Evolutionary conservation across 768 basidiomycete species (phyloP), one percentile per base, ranked within the genome.

Genomic region (Tricholoma sp.): DNA sequence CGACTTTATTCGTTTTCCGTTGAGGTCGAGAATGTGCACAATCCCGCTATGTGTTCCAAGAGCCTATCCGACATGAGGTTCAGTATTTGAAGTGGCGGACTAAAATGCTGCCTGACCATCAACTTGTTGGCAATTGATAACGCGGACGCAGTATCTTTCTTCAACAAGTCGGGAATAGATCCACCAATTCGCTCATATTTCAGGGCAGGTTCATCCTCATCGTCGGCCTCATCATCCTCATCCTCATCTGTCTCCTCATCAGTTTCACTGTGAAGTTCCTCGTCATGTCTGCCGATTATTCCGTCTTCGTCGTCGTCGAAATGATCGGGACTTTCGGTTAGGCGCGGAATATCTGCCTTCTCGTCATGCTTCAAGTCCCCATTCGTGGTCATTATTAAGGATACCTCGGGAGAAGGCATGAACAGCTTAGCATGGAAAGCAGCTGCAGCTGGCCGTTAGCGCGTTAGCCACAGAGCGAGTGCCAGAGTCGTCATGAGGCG

Each of bases 21-120:
- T 72, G 39, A 90, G 77, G 66, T 87, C 87, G 12, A 97, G 76
- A 18, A 97, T 79, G 67, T 97, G 91, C 3, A 98, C 84, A 60
- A 94, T 86, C n/a, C 96, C 96, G 51, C 81, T 83, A 69, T 98
- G 95, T 1, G 96, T 97, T 19, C 95, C 96, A 35, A 98, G 71
- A 22, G 88, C 91, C 94, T 98, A 64, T 24, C 11, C 10, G 21
- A 10, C 58, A 59, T 7, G 32, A 29, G 27, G 46, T 46, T n/a
- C 32, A 41, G 45, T 19, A 52, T 65, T 49, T 64, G 57, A 50
- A 19, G 51, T 37, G 19, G 41, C 53, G 24, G 51, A 16, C 5
- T 21, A 9, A 34, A 50, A 7, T 34, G 21, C 27, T 11, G 14
- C 12, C 59, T 56, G 59, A 93, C 94, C 72, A 97, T 74, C 43